Percentiles rank a stretch among this genome's conserved stretches.
phyloP scores from a whole-genome alignment of 306 rosid species.

The Gillenia trifoliata region DNA sequence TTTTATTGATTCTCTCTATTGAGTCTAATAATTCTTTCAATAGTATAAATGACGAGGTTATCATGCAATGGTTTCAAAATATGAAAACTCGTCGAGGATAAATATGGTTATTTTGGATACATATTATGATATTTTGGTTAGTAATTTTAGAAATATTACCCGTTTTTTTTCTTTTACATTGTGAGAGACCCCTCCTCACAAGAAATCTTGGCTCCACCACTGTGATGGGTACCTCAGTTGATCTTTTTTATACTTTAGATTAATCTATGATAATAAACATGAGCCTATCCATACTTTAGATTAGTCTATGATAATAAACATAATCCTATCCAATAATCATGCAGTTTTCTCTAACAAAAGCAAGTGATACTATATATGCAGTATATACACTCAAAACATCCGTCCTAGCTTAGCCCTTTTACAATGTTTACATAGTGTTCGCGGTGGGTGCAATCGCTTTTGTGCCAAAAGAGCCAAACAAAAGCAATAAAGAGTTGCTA shows the following conservation, averaged over 20 bases:
- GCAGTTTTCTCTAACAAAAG: not conserved
- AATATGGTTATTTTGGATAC: too few species aligned
- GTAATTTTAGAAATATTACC: too few species aligned
- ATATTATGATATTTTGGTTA: too few species aligned
- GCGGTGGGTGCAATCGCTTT: slow-evolving; percentile 41
- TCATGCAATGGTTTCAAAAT: too few species aligned
- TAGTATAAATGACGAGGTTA: too few species aligned
- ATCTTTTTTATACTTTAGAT: not conserved
- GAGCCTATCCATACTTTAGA: not conserved
- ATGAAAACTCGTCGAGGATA: too few species aligned
- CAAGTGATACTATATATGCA: too few species aligned
- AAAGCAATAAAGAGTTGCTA: slow-evolving; percentile 36
- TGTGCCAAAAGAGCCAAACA: slow-evolving; percentile 29
- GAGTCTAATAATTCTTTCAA: too few species aligned
- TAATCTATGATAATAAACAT: slow-evolving; percentile 5
- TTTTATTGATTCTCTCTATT: too few species aligned
- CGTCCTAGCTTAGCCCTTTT: not conserved
- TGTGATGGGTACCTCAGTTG: not conserved
- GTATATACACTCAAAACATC: not conserved
- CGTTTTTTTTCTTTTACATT: too few species aligned
- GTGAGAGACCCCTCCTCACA: too few species aligned
- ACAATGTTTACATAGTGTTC: not conserved
- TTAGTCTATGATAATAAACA: slow-evolving; percentile 3
- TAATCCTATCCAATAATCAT: not conserved
- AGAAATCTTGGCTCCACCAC: too few species aligned